phyloP scores from a whole-genome alignment of 768 basidiomycete species.

The Termitomyces eurrhizus region DNA sequence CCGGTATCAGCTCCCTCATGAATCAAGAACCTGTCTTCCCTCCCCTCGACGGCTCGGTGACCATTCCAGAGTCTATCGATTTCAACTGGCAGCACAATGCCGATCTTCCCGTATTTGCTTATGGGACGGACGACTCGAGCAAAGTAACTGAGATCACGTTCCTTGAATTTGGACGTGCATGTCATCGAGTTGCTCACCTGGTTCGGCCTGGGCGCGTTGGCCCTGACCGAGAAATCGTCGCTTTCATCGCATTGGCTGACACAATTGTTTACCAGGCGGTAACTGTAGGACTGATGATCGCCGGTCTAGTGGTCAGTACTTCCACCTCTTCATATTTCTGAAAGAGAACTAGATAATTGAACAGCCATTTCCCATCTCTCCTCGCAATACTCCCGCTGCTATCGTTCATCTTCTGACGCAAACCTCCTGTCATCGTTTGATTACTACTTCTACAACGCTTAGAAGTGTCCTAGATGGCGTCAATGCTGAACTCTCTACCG shows the following conservation, averaged over 20 bases:
- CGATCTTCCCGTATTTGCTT: conserved; percentile 15
- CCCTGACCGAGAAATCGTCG: conserved; percentile 22
- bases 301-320: conserved; percentile 25
- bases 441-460: conserved; percentile 25
- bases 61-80: conserved; percentile 18
- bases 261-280: conserved; percentile 33
- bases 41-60: conserved; percentile 13
- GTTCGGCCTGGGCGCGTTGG: conserved; percentile 24
- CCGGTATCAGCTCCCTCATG: neutral
- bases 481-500: conserved; percentile 9
- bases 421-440: conserved; percentile 27
- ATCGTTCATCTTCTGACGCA: conserved; percentile 24
- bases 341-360: neutral
- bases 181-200: conserved; percentile 31
- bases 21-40: conserved; percentile 8
- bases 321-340: neutral
- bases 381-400: conserved; percentile 23
- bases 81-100: conserved; percentile 20
- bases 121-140: conserved; percentile 12
- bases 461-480: conserved; percentile 19
- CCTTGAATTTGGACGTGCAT: conserved; percentile 37
- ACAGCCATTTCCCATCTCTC: conserved; percentile 30
- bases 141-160: conserved; percentile 24
- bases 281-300: conserved; percentile 25
- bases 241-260: conserved; percentile 24